Evolutionary conservation across 441 rosid species (phyloP).

Genomic region (Pelargonium australe): DNA sequence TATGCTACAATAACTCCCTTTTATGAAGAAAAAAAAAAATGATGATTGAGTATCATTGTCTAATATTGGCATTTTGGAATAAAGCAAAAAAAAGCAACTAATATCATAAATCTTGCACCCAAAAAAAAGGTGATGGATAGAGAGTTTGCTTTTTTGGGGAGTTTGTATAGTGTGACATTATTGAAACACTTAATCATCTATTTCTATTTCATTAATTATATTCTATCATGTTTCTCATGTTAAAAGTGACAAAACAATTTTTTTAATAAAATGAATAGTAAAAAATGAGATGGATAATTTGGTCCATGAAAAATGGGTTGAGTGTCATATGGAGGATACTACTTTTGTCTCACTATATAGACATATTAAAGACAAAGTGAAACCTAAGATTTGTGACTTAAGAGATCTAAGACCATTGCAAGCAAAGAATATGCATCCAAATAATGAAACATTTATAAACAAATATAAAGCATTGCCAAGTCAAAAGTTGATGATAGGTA

Average conservation of each 20-base stretch:
- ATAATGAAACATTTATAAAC: neutral
- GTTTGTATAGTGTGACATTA: too few relatives aligned
- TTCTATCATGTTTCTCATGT: too few relatives aligned
- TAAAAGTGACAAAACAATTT: too few relatives aligned
- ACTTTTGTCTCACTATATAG: slow-evolving; percentile 37
- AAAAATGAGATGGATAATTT: neutral
- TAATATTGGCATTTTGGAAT: slow-evolving; percentile 26
- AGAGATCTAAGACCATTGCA: slow-evolving; percentile 31
- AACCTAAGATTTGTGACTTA: slow-evolving; percentile 35
- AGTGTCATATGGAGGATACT: slow-evolving; percentile 17
- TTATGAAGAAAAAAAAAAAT: neutral
- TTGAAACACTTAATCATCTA: too few relatives aligned
- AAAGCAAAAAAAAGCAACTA: slow-evolving; percentile 43
- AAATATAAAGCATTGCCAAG: neutral
- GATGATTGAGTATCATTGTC: slow-evolving; percentile 7
- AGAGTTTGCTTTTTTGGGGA: slow-evolving; percentile 11
- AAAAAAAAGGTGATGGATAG: slow-evolving; percentile 25
- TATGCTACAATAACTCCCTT: neutral
- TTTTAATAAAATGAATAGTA: slow-evolving; percentile 17
- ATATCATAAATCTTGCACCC: slow-evolving; percentile 11
- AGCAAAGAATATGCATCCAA: slow-evolving; percentile 54
- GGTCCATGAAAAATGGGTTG: neutral
- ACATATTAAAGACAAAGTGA: slow-evolving; percentile 28
- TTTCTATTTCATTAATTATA: too few relatives aligned
- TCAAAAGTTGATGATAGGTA: neutral